Percentiles rank a stretch among this genome's conserved stretches.
phyloP scores from a whole-genome alignment of 768 basidiomycete species.

The Tricholoma flavovirens region DNA sequence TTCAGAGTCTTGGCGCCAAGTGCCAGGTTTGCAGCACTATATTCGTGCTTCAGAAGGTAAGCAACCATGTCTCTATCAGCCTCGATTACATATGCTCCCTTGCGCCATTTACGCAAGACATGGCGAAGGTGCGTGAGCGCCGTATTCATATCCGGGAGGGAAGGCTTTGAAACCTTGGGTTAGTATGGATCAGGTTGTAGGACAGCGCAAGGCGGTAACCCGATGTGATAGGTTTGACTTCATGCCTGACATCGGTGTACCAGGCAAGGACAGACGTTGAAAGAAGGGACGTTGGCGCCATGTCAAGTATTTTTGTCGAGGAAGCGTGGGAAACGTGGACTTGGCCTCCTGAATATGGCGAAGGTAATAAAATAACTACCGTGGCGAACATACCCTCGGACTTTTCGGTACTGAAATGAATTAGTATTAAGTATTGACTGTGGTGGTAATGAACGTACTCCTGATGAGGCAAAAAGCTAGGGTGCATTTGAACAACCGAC shows the following conservation, averaged over 20 bases:
- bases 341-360: constrained; percentile 39
- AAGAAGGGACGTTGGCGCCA: constrained; percentile 23
- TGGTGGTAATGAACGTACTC: constrained; percentile 28
- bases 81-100: constrained; percentile 12
- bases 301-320: constrained; percentile 30
- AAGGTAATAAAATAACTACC: constrained; percentile 41
- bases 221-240: constrained; percentile 41
- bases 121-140: constrained; percentile 1
- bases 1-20: constrained; percentile 12
- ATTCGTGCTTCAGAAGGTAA: constrained; percentile 31
- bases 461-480: constrained; percentile 40
- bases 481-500: background rate
- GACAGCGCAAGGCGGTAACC: constrained; percentile 48
- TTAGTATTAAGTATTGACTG: background rate
- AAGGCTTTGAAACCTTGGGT: constrained; percentile 21
- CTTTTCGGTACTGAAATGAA: constrained; percentile 35
- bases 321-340: constrained; percentile 36
- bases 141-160: constrained; percentile 10
- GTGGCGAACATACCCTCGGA: constrained; percentile 47
- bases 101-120: constrained; percentile 32
- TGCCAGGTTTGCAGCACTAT: constrained; percentile 22
- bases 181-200: constrained; percentile 43
- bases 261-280: constrained; percentile 39
- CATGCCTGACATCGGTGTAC: constrained; percentile 49
- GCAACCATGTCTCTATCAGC: constrained; percentile 11